Conservation (phyloP, 495 filamentous ascomycete species). For the Gamarada debralockiae region DNA sequence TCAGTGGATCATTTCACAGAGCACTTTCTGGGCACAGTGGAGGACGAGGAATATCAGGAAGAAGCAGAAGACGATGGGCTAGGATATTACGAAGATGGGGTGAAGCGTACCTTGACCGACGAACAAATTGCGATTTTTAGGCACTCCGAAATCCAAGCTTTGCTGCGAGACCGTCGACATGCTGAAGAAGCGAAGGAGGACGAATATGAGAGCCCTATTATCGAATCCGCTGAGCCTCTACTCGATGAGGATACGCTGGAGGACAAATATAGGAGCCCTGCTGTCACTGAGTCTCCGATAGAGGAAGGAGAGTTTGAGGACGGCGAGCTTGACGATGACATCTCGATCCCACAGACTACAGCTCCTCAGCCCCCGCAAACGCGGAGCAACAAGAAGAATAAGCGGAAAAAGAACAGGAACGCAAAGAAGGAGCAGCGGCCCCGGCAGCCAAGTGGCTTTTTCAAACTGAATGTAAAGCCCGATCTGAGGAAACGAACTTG, state of each 20-base stretch:
- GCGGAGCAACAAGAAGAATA: constrained; percentile 24
- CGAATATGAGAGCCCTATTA: neutral
- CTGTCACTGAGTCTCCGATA: neutral
- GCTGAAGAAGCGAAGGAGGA: constrained; percentile 14
- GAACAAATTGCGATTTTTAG: constrained; percentile 88
- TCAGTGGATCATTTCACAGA: constrained; percentile 43
- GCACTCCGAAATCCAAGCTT: constrained; percentile 77
- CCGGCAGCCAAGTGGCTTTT: constrained; percentile 24
- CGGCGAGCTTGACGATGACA: constrained; percentile 20
- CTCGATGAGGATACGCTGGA: neutral
- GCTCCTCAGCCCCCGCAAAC: constrained; percentile 10
- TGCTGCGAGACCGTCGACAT: constrained; percentile 50
- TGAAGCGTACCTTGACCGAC: constrained; percentile 88
- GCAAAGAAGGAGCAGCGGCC: constrained; percentile 34
- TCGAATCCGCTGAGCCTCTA: too few species aligned
- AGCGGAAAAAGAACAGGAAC: constrained; percentile 31
- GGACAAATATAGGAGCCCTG: neutral
- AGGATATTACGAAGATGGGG: constrained; percentile 86
- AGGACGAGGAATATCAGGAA: constrained; percentile 25
- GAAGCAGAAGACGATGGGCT: constrained; percentile 65
- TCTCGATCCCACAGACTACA: constrained; percentile 15
- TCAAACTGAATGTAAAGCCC: constrained; percentile 36
- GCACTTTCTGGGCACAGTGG: constrained; percentile 37
- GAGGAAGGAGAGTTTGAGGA: constrained; percentile 27
- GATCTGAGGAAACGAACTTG: constrained; percentile 56